These are phyloP conservation scores for Penicillium sp. DNA, from an alignment of 2,329 filamentous ascomycete genomes.

Conservation along the genomic window DNA sequence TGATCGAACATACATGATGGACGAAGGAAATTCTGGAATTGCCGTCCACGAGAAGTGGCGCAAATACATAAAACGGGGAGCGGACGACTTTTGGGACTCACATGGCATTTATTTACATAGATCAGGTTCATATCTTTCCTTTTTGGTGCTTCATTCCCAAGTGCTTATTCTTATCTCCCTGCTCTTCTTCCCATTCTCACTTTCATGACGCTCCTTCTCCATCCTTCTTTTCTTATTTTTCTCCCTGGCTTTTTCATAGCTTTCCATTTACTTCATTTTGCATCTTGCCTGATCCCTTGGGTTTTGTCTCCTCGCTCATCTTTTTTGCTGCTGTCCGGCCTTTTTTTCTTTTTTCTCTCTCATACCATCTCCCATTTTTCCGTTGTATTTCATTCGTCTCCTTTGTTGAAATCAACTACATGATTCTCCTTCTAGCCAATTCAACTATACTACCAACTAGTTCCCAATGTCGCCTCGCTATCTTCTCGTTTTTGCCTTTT, in stretches of 20 bases:
- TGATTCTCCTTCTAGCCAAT: slow-evolving; percentile 34
- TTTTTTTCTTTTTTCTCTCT: slow-evolving; percentile 11
- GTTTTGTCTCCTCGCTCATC: slow-evolving; percentile 21
- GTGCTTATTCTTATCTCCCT: slow-evolving; percentile 14
- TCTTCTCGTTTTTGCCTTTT: background rate
- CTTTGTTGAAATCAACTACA: slow-evolving; percentile 35
- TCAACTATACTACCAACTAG: slow-evolving; percentile 32
- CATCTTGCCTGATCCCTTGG: slow-evolving; percentile 22
- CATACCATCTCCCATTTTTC: slow-evolving; percentile 31
- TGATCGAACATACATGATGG: slow-evolving; percentile 44
- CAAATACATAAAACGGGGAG: slow-evolving; percentile 42
- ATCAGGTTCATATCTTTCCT: slow-evolving; percentile 39
- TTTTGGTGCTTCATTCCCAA: slow-evolving; percentile 15
- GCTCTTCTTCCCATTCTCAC: slow-evolving; percentile 15
- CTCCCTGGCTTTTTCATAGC: slow-evolving; percentile 13
- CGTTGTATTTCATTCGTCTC: slow-evolving; percentile 35
- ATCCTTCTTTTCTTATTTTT: slow-evolving; percentile 21
- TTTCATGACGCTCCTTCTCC: slow-evolving; percentile 22
- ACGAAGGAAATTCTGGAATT: slow-evolving; percentile 37
- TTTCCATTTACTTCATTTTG: slow-evolving; percentile 21
- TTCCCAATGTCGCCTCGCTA: slow-evolving; percentile 17
- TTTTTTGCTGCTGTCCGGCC: slow-evolving; percentile 24
- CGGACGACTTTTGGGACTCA: slow-evolving; percentile 40
- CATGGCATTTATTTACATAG: slow-evolving; percentile 42
- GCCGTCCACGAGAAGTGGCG: slow-evolving; percentile 37